Conservation (phyloP, 2,329 filamentous ascomycete species). For the Ceratocystis eucalypticola region DNA sequence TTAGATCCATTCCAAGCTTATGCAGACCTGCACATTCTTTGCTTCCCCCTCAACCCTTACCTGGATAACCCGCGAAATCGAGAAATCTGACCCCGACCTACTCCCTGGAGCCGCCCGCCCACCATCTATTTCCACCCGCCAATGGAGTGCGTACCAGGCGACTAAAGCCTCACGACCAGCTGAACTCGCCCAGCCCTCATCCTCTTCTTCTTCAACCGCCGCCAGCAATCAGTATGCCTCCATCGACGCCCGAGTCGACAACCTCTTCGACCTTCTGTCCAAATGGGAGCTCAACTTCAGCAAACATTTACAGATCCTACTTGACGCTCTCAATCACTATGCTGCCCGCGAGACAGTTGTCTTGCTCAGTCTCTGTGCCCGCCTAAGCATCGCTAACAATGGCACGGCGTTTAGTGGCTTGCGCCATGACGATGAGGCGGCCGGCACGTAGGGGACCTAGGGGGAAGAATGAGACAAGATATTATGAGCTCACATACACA, state of each 20-base stretch:
- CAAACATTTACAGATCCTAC: slow-evolving; percentile 78
- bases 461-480: background rate
- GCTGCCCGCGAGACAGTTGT: slow-evolving; percentile 96
- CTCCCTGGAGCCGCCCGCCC: slow-evolving; percentile 40
- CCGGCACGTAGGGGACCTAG: background rate
- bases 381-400: slow-evolving; percentile 69
- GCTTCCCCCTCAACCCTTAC: slow-evolving; percentile 61
- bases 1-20: slow-evolving; percentile 92
- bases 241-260: slow-evolving; percentile 46
- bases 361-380: slow-evolving; percentile 71
- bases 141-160: slow-evolving; percentile 46
- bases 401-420: slow-evolving; percentile 52
- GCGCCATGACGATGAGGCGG: slow-evolving; percentile 38
- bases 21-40: slow-evolving; percentile 91
- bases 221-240: slow-evolving; percentile 28
- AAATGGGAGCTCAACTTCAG: slow-evolving; percentile 93
- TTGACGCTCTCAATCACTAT: slow-evolving; percentile 93
- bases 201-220: slow-evolving; percentile 26
- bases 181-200: slow-evolving; percentile 26
- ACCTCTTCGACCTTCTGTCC: slow-evolving; percentile 72
- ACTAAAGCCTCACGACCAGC: slow-evolving; percentile 32
- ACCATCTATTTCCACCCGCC: slow-evolving; percentile 43
- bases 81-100: slow-evolving; percentile 71
- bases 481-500: too few species aligned
- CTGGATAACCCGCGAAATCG: slow-evolving; percentile 71